Evolutionary conservation across 768 basidiomycete species (phyloP).

Genomic region (Vararia minispora): DNA sequence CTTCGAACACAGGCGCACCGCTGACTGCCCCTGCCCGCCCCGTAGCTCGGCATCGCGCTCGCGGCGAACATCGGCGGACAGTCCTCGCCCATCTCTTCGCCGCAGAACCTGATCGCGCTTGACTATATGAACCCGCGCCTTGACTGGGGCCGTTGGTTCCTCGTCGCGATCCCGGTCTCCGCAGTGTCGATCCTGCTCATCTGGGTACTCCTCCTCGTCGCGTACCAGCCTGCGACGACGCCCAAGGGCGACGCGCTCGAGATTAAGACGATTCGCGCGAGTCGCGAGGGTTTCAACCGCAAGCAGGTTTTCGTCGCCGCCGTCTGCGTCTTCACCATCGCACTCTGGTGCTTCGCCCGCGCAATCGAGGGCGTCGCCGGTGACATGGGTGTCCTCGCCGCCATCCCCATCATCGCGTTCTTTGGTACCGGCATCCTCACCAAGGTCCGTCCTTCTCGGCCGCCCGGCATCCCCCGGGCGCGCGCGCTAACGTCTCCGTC

Average conservation of each 20-base stretch:
- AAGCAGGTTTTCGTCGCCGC: conserved; percentile 88
- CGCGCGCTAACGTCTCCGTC: too few species aligned
- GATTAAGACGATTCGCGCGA: conserved; percentile 77
- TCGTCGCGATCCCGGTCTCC: conserved; percentile 87
- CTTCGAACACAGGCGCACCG: background rate
- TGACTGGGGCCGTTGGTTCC: conserved; percentile 91
- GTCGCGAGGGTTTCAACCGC: conserved; percentile 65
- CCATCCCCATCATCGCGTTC: conserved; percentile 87
- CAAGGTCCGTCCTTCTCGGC: conserved; percentile 47
- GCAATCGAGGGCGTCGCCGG: conserved; percentile 66
- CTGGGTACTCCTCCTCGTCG: conserved; percentile 79
- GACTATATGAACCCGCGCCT: conserved; percentile 75
- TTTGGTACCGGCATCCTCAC: conserved; percentile 89
- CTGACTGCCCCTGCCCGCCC: conserved; percentile 6
- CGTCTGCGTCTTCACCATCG: conserved; percentile 78
- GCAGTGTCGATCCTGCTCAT: conserved; percentile 77
- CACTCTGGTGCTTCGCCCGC: conserved; percentile 83
- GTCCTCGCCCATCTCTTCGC: conserved; percentile 94
- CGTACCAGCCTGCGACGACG: conserved; percentile 64
- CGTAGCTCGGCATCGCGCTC: conserved; percentile 89
- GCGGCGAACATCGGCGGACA: conserved; percentile 98
- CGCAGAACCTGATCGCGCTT: conserved; percentile 93
- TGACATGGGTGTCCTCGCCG: conserved; percentile 96
- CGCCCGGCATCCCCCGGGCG: background rate
- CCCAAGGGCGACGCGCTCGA: conserved; percentile 70